Evolutionary conservation across 73 alveolate species (phyloP), one percentile per base, ranked within the genome.

Genomic region (Paramecium primaurelia): DNA sequence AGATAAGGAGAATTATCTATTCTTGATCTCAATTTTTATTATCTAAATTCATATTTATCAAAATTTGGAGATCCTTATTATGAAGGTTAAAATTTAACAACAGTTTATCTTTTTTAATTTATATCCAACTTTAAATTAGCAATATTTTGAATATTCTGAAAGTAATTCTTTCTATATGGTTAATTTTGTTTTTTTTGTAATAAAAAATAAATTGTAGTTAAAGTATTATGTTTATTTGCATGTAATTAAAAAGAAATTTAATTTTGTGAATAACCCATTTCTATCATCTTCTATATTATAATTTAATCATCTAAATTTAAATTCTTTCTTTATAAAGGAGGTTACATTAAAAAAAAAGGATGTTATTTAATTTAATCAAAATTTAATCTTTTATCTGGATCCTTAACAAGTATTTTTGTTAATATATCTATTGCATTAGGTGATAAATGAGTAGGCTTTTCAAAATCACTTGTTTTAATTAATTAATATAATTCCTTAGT

Each of bases 401-500:
- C 83, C 14, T 51, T 85, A 8, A 34, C 59, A 26, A 85, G 83
- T 11, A 85, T 28, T 34, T 38, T 51, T 4, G 16, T 45, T 30
- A 85, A 59, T 32, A 85, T 8, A 85, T 85, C 92, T 10, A 47
- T 20, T 16, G 85, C 84, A 30, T 22, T 36, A 6, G 59, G n/a
- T 28, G 92, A 85, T 40, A 85, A 34, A 26, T 85, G 86, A 7
- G 64, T 20, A 14, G 92, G 92, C 8, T 30, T 59, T 11, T 85
- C 83, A 54, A 30, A 85, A 18, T 51, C 86, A 86, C 51, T 85
- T 7, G 38, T 47, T 49, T 59, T 90, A 9, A 90, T 90, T 22
- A 68, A 77, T 38, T 90, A 25, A 73, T 84, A 90, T 83, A 90
- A 83, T 28, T 36, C 34, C n/a, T 68, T 77, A n/a, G 92, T 90